Conservation (phyloP, 106 monocot genomes). For the Acorus calamus region DNA sequence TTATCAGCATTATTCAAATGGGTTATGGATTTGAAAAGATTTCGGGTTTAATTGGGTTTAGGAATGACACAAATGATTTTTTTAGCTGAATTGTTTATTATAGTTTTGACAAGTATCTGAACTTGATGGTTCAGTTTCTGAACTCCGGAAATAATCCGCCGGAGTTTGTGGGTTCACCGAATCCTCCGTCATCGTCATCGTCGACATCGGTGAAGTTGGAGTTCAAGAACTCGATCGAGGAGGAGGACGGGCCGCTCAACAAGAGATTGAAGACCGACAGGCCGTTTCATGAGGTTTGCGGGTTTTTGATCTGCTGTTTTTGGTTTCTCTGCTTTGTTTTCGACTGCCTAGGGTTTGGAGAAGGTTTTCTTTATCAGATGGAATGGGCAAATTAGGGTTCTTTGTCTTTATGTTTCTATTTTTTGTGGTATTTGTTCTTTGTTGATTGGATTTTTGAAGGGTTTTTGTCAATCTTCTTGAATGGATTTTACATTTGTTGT, state of each 20-base stretch:
- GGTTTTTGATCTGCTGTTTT: not conserved
- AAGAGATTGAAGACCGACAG: constrained; percentile 31
- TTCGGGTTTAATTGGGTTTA: no score
- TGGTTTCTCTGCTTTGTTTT: not conserved
- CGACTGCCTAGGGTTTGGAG: no score
- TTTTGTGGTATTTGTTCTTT: not conserved
- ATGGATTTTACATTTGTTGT: no score
- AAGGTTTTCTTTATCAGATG: no score
- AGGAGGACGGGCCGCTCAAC: constrained; percentile 45
- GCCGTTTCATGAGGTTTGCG: constrained; percentile 23
- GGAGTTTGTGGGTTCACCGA: constrained; percentile 6
- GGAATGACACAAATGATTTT: no score
- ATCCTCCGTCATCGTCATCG: not conserved
- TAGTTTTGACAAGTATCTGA: no score
- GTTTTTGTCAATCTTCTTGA: not conserved
- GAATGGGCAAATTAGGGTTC: not conserved
- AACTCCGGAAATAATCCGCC: constrained; percentile 20
- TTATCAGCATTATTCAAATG: no score
- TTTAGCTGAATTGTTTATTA: no score
- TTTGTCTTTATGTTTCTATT: not conserved
- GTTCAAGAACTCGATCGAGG: constrained; percentile 48
- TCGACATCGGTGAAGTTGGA: constrained; percentile 44
- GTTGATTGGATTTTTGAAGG: not conserved
- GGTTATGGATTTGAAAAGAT: no score
- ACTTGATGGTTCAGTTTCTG: constrained; percentile 44